phyloP scores from a whole-genome alignment of 2,329 filamentous ascomycete genomes.

The Botryotinia calthae region DNA sequence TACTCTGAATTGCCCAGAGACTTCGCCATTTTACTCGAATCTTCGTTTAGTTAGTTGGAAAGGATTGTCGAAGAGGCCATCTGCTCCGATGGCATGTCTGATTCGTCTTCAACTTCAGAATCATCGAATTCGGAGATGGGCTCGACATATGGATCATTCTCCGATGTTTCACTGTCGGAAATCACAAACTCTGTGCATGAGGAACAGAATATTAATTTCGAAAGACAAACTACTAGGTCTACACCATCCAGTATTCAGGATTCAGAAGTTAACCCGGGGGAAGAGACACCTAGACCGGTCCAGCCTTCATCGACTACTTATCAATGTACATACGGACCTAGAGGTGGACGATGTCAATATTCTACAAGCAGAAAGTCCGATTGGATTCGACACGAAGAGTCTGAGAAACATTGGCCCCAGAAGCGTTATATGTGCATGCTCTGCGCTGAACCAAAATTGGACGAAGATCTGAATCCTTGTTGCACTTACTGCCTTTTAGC shows the following conservation, averaged over 20 bases:
- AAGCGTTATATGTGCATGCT: background rate
- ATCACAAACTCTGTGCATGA: background rate
- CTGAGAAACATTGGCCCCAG: background rate
- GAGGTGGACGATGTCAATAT: background rate
- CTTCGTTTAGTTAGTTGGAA: background rate
- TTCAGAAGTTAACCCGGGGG: background rate
- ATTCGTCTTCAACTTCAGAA: background rate
- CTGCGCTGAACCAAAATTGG: background rate
- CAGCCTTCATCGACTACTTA: background rate
- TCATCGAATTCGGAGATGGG: no score
- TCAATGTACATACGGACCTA: background rate
- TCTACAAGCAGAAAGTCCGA: background rate
- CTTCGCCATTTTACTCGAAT: background rate
- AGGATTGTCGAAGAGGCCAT: background rate
- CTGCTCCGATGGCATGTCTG: background rate
- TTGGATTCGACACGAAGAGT: conserved; percentile 1
- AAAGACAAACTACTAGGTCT: background rate
- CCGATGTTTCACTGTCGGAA: background rate
- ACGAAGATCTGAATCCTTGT: background rate
- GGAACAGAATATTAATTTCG: background rate
- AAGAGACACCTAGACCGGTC: background rate
- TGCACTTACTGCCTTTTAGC: background rate
- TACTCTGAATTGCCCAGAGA: background rate
- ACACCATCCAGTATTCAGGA: no score
- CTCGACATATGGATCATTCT: background rate